These are phyloP conservation scores for Russula emetica DNA, from an alignment of 768 basidiomycete genomes.

Conservation along the genomic window DNA sequence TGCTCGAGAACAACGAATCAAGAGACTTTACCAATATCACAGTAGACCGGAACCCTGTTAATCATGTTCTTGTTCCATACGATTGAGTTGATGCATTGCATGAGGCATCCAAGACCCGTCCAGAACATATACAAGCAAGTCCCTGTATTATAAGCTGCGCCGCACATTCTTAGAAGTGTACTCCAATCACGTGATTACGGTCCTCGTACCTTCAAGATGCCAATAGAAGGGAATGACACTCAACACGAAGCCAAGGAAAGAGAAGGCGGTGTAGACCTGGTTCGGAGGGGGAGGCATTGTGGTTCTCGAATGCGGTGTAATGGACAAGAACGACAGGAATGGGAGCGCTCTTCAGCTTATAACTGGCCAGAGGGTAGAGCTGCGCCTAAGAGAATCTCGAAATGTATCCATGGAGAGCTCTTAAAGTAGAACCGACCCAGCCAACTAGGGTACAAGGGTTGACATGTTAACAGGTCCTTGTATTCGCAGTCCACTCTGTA, in stretches of 20 bases:
- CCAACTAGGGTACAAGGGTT: background rate
- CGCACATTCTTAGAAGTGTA: background rate
- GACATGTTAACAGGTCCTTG: background rate
- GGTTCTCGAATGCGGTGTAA: background rate
- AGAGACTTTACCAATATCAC: constrained; percentile 49
- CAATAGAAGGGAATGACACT: constrained; percentile 50
- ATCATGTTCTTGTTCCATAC: constrained; percentile 63
- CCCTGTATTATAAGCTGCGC: constrained; percentile 59
- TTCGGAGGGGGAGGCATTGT: constrained; percentile 16
- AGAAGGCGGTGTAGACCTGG: constrained; percentile 34
- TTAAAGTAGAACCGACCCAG: background rate
- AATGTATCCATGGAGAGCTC: background rate
- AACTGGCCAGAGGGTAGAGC: background rate
- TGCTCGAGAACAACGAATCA: background rate
- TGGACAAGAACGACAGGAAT: background rate
- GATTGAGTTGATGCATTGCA: constrained; percentile 59
- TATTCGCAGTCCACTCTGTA: background rate
- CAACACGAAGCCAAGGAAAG: constrained; percentile 47
- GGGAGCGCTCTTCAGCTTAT: background rate
- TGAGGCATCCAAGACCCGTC: constrained; percentile 55
- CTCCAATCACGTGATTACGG: background rate
- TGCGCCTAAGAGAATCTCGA: background rate
- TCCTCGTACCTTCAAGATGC: constrained; percentile 45
- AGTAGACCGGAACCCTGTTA: constrained; percentile 47
- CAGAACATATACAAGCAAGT: constrained; percentile 71